phyloP scores from a whole-genome alignment of 73 alveolate species.

The Paraurostyla sp. region DNA sequence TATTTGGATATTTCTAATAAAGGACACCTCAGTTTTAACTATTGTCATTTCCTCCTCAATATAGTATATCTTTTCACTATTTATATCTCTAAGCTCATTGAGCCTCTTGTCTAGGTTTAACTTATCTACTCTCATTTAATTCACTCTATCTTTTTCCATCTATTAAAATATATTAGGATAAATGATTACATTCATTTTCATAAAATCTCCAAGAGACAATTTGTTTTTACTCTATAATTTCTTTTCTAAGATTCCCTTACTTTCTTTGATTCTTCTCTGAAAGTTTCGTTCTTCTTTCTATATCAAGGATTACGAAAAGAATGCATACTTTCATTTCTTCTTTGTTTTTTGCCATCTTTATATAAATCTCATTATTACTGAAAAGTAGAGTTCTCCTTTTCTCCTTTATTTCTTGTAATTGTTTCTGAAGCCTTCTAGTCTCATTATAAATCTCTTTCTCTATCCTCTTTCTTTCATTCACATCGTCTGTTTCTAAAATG shows the following conservation, averaged over 20 bases:
- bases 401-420: slow-evolving; percentile 16
- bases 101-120: slow-evolving; percentile 28
- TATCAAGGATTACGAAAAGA: background rate
- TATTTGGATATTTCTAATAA: slow-evolving; percentile 15
- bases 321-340: slow-evolving; percentile 48
- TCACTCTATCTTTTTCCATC: slow-evolving; percentile 60
- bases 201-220: slow-evolving; percentile 41
- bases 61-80: slow-evolving; percentile 55
- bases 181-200: slow-evolving; percentile 47
- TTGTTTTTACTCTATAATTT: slow-evolving; percentile 22
- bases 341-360: slow-evolving; percentile 51
- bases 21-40: slow-evolving; percentile 42
- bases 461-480: slow-evolving; percentile 22
- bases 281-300: slow-evolving; percentile 50
- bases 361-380: slow-evolving; percentile 45
- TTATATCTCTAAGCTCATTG: slow-evolving; percentile 51
- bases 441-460: slow-evolving; percentile 50
- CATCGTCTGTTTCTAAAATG: slow-evolving; percentile 29
- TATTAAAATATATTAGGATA: background rate
- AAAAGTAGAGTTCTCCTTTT: slow-evolving; percentile 39
- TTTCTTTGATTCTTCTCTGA: slow-evolving; percentile 39
- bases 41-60: slow-evolving; percentile 56
- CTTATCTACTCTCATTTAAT: slow-evolving; percentile 38
- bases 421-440: slow-evolving; percentile 5
- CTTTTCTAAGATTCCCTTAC: slow-evolving; percentile 38